A percentile compares a stretch with the other conserved stretches of the same genome.
These are phyloP conservation scores for Cercospora nicotianae DNA, from an alignment of 2,329 filamentous ascomycete genomes.

Conservation along the genomic window DNA sequence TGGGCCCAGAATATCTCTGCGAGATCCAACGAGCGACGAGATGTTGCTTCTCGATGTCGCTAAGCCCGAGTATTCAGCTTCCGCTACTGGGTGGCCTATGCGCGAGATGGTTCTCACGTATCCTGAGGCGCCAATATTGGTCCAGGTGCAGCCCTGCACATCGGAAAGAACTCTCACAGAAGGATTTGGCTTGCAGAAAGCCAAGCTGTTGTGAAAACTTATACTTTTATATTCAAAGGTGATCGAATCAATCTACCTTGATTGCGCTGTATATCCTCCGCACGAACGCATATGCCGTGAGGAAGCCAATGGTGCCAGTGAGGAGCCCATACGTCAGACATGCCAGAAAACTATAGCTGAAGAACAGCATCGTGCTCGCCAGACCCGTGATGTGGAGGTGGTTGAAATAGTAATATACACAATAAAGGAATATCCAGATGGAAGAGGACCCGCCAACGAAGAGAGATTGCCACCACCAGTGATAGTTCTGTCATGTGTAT, in stretches of 20 bases:
- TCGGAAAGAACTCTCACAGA: neutral
- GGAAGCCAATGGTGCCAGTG: conserved; percentile 79
- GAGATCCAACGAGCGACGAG: neutral
- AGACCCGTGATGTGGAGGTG: conserved; percentile 80
- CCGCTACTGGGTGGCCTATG: neutral
- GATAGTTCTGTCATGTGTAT: conserved; percentile 61
- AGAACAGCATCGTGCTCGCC: conserved; percentile 77
- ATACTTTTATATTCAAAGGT: neutral
- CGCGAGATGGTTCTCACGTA: neutral
- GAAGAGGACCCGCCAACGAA: conserved; percentile 73
- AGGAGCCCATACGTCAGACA: conserved; percentile 79
- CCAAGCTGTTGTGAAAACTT: neutral
- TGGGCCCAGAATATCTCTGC: neutral
- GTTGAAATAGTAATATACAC: conserved; percentile 78
- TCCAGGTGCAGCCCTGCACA: neutral
- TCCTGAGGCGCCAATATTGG: neutral
- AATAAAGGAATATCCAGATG: conserved; percentile 80
- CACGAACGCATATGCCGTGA: conserved; percentile 82
- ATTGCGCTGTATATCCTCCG: conserved; percentile 68
- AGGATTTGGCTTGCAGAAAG: neutral
- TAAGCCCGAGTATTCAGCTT: neutral
- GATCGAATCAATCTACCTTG: conserved; percentile 39
- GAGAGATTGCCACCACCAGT: conserved; percentile 94
- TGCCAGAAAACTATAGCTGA: conserved; percentile 78
- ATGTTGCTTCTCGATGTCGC: neutral